phyloP scores from a whole-genome alignment of 805 yeast genomes.

The Ogataea philodendri region DNA sequence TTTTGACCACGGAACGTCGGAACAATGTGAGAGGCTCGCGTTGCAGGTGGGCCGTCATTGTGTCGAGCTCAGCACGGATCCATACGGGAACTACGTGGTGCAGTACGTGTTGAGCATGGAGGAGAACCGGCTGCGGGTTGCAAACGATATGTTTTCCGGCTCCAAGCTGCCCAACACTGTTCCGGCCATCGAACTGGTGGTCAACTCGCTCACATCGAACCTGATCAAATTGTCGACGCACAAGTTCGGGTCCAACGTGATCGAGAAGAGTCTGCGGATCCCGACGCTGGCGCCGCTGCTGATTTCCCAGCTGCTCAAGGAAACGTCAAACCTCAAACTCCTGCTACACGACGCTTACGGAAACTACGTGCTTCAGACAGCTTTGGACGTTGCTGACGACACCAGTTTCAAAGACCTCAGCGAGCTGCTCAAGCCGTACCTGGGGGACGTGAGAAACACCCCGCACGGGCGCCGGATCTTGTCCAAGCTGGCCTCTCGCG shows the following conservation, averaged over 20 bases:
- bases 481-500: conserved; percentile 48
- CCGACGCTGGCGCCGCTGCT: conserved; percentile 45
- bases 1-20: conserved; percentile 77
- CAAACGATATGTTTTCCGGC: conserved; percentile 26
- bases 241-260: conserved; percentile 60
- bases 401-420: conserved; percentile 55
- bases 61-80: conserved; percentile 74
- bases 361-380: conserved; percentile 57
- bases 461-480: conserved; percentile 96
- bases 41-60: conserved; percentile 66
- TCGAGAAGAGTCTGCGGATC: conserved; percentile 54
- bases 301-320: conserved; percentile 41
- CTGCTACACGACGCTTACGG: conserved; percentile 59
- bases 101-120: conserved; percentile 71
- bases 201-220: conserved; percentile 30
- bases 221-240: conserved; percentile 48
- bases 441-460: conserved; percentile 78
- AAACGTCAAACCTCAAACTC: conserved; percentile 36
- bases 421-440: conserved; percentile 63
- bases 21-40: conserved; percentile 68
- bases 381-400: conserved; percentile 53
- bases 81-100: conserved; percentile 95
- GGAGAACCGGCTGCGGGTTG: conserved; percentile 33
- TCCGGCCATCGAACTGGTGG: conserved; percentile 30
- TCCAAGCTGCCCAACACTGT: conserved; percentile 31